Base-by-base conservation (phyloP, 352 stramenopile genomes). In the Phytophthora rubi region DNA sequence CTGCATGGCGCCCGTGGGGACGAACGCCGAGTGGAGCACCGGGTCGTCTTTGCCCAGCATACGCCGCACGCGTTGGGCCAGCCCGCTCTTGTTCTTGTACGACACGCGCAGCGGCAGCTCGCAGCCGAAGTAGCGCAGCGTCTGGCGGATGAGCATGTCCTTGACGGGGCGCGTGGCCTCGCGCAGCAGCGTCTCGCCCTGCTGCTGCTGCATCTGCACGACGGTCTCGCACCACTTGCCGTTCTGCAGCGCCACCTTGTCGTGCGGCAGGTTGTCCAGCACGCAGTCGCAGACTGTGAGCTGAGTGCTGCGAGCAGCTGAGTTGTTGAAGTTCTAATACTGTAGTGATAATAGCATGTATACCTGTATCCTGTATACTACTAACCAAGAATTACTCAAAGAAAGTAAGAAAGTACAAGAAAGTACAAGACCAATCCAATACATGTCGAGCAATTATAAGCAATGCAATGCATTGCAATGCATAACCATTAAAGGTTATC, bases 211-310 rank as follows among this genome's bases (percentile, higher is more conserved):
- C 15, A 80, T 70, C 39, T 80, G 77, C 23, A 95, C 77, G 23
- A 90, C 56, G 6, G 86, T 91, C 68, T 95, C 86, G 69, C 76
- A 83, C 88, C 88, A 95, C 67, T 92, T 88, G 73, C 86, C 86
- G 48, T 83, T 80, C n/a, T 77, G 62, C n/a, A 93, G 69, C 35
- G 70, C 62, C 13, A 97, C 85, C 70, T 98, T 98, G 81, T 98
- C 92, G 62, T 98, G 92, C 39, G 91, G 92, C 33, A 98, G 65
- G 69, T 98, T 98, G 76, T 98, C 92, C 7, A 98, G 80, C 57
- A 98, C 89, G 18, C 18, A n/a, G n/a, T n/a, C n/a, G n/a, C n/a
- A n/a, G n/a, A n/a, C n/a, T n/a, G n/a, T n/a, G n/a, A n/a, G n/a
- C n/a, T n/a, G n/a, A n/a, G n/a, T n/a, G n/a, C n/a, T n/a, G n/a